Percentiles rank a stretch among this genome's conserved stretches.
These are phyloP conservation scores for Colletotrichum godetiae DNA, from an alignment of 2,329 filamentous ascomycete genomes.

Conservation along the genomic window DNA sequence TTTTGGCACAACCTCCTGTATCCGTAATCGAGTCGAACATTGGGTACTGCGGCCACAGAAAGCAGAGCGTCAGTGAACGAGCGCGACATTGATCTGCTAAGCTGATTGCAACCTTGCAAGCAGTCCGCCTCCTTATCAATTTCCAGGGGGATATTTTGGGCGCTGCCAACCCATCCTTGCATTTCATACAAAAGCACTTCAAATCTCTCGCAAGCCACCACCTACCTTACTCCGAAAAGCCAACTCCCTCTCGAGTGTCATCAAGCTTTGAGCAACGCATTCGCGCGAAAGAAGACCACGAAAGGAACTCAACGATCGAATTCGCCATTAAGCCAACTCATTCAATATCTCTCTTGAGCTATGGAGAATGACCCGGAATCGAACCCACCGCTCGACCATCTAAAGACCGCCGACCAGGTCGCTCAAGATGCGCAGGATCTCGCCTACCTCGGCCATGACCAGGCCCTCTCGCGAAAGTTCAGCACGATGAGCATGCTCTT, in stretches of 20 bases:
- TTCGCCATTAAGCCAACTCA: neutral
- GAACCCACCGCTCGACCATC: neutral
- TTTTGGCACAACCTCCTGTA: neutral
- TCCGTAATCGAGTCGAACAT: neutral
- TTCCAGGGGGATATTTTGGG: neutral
- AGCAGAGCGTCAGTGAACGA: neutral
- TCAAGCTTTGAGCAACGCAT: neutral
- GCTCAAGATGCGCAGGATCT: constrained; percentile 51
- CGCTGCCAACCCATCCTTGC: neutral
- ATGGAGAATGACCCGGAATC: constrained; percentile 19
- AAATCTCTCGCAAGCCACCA: neutral
- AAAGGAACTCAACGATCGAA: neutral
- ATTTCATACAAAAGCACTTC: neutral
- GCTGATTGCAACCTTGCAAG: neutral
- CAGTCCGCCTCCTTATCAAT: neutral
- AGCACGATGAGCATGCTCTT: constrained; percentile 67
- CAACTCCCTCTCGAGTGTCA: neutral
- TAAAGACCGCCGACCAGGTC: constrained; percentile 12
- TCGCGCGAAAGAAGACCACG: neutral
- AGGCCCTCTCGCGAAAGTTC: constrained; percentile 59
- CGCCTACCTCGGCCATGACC: constrained; percentile 52
- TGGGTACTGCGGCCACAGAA: neutral
- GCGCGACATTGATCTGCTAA: neutral
- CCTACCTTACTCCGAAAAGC: neutral
- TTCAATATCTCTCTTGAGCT: neutral